A percentile compares a stretch with the other conserved stretches of the same genome.
Evolutionary conservation across 331 rosid species (phyloP).

Genomic region (Rosa hybrid): DNA sequence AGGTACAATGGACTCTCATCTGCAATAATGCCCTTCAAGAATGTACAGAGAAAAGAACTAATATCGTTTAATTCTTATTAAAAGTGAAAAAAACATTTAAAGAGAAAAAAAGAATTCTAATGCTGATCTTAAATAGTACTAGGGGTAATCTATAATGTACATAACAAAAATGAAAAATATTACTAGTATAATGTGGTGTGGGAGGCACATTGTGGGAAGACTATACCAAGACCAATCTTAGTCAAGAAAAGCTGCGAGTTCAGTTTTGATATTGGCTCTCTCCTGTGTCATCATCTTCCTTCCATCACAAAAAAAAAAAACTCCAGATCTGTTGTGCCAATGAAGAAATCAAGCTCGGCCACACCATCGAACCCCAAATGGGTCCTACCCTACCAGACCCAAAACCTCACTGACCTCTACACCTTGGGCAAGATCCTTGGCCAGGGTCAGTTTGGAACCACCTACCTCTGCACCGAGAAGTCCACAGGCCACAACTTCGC

Average conservation of each 20-base stretch:
- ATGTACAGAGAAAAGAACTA: no score
- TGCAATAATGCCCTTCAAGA: no score
- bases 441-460: conserved; percentile 52
- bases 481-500: conserved; percentile 31
- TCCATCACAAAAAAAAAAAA: not conserved
- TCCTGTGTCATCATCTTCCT: not conserved
- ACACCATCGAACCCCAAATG: conserved; percentile 33
- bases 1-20: no score
- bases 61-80: no score
- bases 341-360: conserved; percentile 38
- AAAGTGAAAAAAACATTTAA: no score
- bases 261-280: not conserved
- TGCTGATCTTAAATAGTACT: not conserved
- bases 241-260: not conserved
- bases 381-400: conserved; percentile 49
- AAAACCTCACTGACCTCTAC: conserved; percentile 41
- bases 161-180: no score
- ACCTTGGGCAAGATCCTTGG: conserved; percentile 40
- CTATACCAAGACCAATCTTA: not conserved
- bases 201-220: not conserved
- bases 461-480: conserved; percentile 43
- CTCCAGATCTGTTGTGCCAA: conserved; percentile 10
- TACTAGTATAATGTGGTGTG: not conserved
- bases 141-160: no score
- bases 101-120: no score